Conservation (phyloP, 148 eudicot species). For the Silene conica region DNA sequence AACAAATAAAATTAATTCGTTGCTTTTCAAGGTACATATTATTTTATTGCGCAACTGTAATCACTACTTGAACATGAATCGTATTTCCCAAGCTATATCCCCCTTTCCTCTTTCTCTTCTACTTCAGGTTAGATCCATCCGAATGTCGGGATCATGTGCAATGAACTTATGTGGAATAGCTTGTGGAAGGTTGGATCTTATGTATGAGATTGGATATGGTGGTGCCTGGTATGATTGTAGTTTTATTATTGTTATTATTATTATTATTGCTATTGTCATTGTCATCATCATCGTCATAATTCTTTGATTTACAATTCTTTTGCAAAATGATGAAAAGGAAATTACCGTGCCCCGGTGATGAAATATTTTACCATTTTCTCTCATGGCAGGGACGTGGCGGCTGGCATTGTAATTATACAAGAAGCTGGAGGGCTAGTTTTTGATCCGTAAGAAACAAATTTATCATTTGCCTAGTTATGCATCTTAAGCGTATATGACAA, state of each 20-base stretch:
- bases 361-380: background rate
- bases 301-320: background rate
- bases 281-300: background rate
- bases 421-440: slow-evolving; percentile 88
- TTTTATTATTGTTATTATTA: background rate
- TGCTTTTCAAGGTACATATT: slow-evolving; percentile 70
- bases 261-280: background rate
- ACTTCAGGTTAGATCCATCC: slow-evolving; percentile 78
- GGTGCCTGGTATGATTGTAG: slow-evolving; percentile 64
- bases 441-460: slow-evolving; percentile 28
- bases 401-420: slow-evolving; percentile 71
- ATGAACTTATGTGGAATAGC: slow-evolving; percentile 87
- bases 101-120: background rate
- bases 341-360: background rate
- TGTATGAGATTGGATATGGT: slow-evolving; percentile 70
- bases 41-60: background rate
- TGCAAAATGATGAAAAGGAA: background rate
- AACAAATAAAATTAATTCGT: slow-evolving; percentile 67
- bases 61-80: background rate
- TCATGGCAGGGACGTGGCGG: slow-evolving; percentile 76
- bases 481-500: background rate
- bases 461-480: background rate
- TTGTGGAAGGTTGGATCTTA: slow-evolving; percentile 80
- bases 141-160: slow-evolving; percentile 97
- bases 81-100: background rate